Conservation (phyloP, 495 filamentous ascomycete species). For the Astrothelium macrocarpum region DNA sequence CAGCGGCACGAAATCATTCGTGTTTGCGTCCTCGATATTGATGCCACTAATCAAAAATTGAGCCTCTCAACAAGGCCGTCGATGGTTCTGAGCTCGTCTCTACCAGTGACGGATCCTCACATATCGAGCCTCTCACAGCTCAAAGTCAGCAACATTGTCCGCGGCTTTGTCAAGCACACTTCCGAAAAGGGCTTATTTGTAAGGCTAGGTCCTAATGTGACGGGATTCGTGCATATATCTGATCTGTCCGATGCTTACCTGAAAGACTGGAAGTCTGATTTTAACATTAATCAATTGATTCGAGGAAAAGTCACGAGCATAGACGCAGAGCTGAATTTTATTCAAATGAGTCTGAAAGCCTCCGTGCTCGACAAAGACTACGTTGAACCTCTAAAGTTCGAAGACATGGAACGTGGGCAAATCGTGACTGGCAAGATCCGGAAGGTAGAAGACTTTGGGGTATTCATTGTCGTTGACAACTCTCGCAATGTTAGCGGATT, state of each 20-base stretch:
- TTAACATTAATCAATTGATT: constrained; percentile 77
- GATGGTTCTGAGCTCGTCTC: constrained; percentile 73
- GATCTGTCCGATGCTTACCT: constrained; percentile 84
- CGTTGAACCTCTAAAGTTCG: constrained; percentile 55
- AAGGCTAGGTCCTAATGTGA: constrained; percentile 64
- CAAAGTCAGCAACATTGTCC: constrained; percentile 66
- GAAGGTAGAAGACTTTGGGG: constrained; percentile 89
- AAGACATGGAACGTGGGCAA: constrained; percentile 67
- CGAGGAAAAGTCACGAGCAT: constrained; percentile 70
- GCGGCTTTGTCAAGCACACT: constrained; percentile 83
- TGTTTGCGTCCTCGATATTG: constrained; percentile 70
- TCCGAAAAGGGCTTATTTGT: constrained; percentile 82
- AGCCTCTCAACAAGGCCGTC: constrained; percentile 77
- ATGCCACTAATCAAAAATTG: constrained; percentile 72
- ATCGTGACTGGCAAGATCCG: constrained; percentile 79
- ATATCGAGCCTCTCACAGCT: constrained; percentile 58
- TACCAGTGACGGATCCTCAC: constrained; percentile 74
- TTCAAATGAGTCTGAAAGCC: constrained; percentile 79
- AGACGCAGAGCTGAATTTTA: constrained; percentile 51
- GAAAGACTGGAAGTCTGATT: constrained; percentile 92
- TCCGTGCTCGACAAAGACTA: constrained; percentile 75
- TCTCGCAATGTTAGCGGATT: constrained; percentile 81
- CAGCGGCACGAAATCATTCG: constrained; percentile 77
- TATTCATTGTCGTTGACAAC: constrained; percentile 81
- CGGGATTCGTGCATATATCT: constrained; percentile 68